Base-by-base conservation (phyloP, 805 yeast genomes). In the Wickerhamomyces xylosicus region DNA sequence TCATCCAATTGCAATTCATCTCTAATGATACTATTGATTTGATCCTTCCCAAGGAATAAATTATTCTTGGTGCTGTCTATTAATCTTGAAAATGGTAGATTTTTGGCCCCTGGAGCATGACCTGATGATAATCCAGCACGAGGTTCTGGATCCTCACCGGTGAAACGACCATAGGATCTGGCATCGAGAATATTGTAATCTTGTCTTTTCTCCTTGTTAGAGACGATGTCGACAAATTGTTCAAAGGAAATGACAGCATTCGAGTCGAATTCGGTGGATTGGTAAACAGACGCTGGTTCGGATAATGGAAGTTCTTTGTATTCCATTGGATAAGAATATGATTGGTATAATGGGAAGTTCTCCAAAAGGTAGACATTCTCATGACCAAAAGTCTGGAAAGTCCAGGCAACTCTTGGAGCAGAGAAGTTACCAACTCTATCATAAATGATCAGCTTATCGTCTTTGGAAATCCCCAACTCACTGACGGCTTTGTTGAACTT, bases 321-420 rank as follows among this genome's bases (percentile, higher is more conserved):
- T 6, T 73, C 82, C 3, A 75, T 35, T 1, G 74, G 69, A 33
- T 63, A 69, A 3, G 72, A 72, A 6, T 53, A 57, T 9, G 54
- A 45, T 44, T 70, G 63, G 56, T 80, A 85, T 18, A 50, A 52
- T 13, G 64, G 70, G 48, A 65, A 90, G 45, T 83, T 83, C 62
- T 92, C 82, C 45, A 90, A 68, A 35, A 90, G 53, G 45, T 66
- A 70, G 19, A 87, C 81, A 28, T 74, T 60, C 37, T 74, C 61
- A 57, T 89, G 97, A 7, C 90, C 90, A 57, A 83, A 85, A 1
- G 82, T 64, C 29, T 77, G 70, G 50, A 92, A 71, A 48, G 89
- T 85, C 96, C 97, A 92, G 0, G 87, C 89, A 15, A 84, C 94
- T 47, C 98, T 71, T 31, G 97, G 95, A 2, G 89, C 77, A 33